Evolutionary conservation across 352 stramenopile genomes (phyloP), one percentile per base, ranked within the genome.

Genomic region (Elongisporangium anandrum): DNA sequence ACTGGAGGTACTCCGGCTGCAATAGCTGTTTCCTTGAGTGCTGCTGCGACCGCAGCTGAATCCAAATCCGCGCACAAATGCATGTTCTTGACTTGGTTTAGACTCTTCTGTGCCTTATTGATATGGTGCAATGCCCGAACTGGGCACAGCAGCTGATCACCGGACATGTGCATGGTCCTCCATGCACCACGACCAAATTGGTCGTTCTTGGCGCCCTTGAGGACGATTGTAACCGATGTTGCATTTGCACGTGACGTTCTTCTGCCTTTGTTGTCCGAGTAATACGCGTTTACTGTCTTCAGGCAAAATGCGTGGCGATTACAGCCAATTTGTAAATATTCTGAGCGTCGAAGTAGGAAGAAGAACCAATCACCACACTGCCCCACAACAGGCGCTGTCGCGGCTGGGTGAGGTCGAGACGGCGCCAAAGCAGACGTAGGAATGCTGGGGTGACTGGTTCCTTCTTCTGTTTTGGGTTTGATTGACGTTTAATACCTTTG

Each of bases 331-430:
- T 41, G 29, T 8, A 41, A 63, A 34, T 34, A 8, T 26, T 63
- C 56, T 3, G 61, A 63, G 26, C 61, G 19, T 20, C 56, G 24
- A 1, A 68, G 22, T 34, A 63, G 45, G 19, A 66, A 67, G 45
- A 67, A 67, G 29, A 67, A 13, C 38, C 54, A 12, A 61, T 57
- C 7, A 58, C n/a, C 3, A 61, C 20, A 29, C 54, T 66, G 9
- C 51, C 51, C 56, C 61, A 67, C 16, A 56, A 15, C 5, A 67
- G 53, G 2, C 55, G 51, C 50, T 59, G 50, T 9, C 15, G 50
- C 17, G 55, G 50, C n/a, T 45, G 22, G 0, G 53, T 50, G 6
- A 66, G 29, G 26, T 64, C 29, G 41, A 64, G 59, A 26, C 34
- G 50, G 52, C 52, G 59, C 17, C 48, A 24, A 29, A 60, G 59